Base-by-base conservation (phyloP, 768 basidiomycete species). In the Gymnopilus junonius region DNA sequence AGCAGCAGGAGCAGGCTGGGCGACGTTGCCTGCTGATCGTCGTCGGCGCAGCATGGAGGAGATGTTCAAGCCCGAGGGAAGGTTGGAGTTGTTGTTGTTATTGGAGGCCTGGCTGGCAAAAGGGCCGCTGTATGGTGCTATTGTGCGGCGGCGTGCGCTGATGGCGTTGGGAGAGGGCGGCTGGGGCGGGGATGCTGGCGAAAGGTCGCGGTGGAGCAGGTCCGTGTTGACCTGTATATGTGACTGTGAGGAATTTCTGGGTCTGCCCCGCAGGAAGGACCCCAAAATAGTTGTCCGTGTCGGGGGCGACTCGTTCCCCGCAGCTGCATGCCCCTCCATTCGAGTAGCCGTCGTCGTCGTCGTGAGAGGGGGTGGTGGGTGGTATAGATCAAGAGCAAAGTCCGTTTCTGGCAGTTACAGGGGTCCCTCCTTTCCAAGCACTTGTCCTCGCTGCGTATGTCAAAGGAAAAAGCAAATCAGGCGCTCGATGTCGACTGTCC, bases 261-360 rank as follows among this genome's bases (percentile, higher is more conserved):
- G 89, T 64, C 90, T 80, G 48, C 85, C 85, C 62, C 90, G 86
- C 63, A 93, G 81, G 74, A 92, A 87, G 55, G 87, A 87, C 62
- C 89, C 87, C 50, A 93, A 82, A 73, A 93, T 91, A 63, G 87
- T 87, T 60, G 85, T 80, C 60, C 90, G 81, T 34, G 82, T 68
- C 11, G 78, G 76, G 31, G 80, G 74, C n/a, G 80, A 80, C 53
- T 81, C 81, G 68, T 69, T 77, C 31, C 78, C 78, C 70, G 71
- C 71, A 68, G 70, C 72, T 35, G 55, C 21, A 53, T 68, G 61
- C n/a, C 70, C 61, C 55, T 76, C 74, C 75, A 76, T 75, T 61
- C 50, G 35, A 27, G 42, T 42, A 31, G 50, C 35, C 46, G 62
- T 63, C 63, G 66, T 68, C 63, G 58, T 68, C 29, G 50, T 59